These are phyloP conservation scores for Cladophialophora psammophila DNA, from an alignment of 2,329 filamentous ascomycete genomes.

Conservation along the genomic window DNA sequence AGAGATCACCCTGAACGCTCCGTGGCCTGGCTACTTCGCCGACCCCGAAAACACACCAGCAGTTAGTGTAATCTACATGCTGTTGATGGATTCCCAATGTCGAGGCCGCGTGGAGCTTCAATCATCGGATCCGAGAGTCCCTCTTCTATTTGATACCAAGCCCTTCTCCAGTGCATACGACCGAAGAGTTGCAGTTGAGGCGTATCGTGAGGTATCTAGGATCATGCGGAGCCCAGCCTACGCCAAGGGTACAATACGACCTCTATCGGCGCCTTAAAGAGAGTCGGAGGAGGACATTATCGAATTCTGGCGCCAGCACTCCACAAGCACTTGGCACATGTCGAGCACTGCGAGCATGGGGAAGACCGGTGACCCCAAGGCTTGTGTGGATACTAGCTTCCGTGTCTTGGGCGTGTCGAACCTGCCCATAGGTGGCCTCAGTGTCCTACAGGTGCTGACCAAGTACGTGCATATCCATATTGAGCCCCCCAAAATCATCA, in stretches of 20 bases:
- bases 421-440: conserved; percentile 39
- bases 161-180: neutral
- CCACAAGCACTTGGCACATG: conserved; percentile 39
- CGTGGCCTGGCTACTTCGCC: neutral
- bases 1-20: neutral
- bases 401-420: conserved; percentile 38
- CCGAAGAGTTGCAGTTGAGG: neutral
- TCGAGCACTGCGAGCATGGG: conserved; percentile 41
- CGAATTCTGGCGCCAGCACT: conserved; percentile 30
- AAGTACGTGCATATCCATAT: neutral
- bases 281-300: neutral
- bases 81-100: conserved; percentile 31
- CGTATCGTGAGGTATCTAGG: neutral
- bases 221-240: neutral
- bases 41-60: neutral
- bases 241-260: neutral
- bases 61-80: neutral
- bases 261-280: neutral
- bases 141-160: conserved; percentile 36
- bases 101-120: conserved; percentile 34
- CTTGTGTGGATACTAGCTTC: conserved; percentile 39
- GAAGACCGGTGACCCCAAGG: conserved; percentile 13
- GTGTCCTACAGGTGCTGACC: conserved; percentile 36
- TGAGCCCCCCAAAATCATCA: neutral
- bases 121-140: conserved; percentile 36